Percentiles rank a stretch among this genome's conserved stretches.
These are phyloP conservation scores for Musa schizocarpa DNA, from an alignment of 176 grass and related monocot species.

Conservation along the genomic window DNA sequence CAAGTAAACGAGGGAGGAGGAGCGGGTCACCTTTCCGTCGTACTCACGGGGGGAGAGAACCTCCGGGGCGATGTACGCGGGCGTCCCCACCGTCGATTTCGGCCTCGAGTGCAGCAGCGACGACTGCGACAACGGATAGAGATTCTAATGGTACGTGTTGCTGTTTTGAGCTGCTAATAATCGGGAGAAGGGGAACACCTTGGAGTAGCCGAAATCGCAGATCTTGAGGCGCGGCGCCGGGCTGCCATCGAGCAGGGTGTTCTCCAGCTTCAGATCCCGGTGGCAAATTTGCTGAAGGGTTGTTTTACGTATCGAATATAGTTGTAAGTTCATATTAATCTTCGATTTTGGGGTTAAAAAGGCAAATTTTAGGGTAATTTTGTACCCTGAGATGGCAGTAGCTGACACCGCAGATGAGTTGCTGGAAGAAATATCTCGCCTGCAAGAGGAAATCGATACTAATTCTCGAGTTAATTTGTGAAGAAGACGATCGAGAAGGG, in stretches of 20 bases:
- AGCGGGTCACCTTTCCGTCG: conserved; percentile 6
- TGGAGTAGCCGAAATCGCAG: conserved; percentile 14
- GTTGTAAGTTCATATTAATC: neutral
- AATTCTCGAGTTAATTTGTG: too few species aligned
- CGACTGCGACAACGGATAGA: neutral
- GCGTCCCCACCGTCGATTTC: conserved; percentile 6
- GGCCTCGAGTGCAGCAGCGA: conserved; percentile 12
- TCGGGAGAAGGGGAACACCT: neutral
- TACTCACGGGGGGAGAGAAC: conserved; percentile 3
- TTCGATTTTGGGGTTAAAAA: neutral
- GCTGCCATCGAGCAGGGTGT: conserved; percentile 6
- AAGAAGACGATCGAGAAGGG: too few species aligned
- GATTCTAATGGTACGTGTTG: neutral
- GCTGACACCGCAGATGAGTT: conserved; percentile 2
- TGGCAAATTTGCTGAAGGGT: conserved; percentile 12
- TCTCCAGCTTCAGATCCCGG: conserved; percentile 10
- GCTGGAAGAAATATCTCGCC: conserved; percentile 14
- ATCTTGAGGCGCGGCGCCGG: conserved; percentile 9
- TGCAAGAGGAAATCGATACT: neutral
- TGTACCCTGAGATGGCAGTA: conserved; percentile 9
- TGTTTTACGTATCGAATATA: neutral
- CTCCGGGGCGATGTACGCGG: conserved; percentile 8
- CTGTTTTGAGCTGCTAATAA: neutral
- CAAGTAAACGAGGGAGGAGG: neutral
- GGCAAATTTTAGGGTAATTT: neutral